phyloP scores from a whole-genome alignment of 345 rosid species.

The Sisymbrium irio region DNA sequence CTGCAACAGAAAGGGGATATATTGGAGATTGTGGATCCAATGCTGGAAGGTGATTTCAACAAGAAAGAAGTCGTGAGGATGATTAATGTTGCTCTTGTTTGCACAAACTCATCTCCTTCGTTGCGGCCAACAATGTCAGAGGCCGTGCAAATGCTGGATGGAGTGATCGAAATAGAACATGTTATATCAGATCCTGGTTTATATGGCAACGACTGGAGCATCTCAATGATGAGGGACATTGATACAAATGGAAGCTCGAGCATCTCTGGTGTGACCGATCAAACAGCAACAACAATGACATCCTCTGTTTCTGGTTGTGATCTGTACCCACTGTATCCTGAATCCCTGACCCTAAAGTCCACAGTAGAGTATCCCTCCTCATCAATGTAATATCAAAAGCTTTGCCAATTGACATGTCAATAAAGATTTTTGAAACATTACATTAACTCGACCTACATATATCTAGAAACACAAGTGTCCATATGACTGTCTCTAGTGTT shows the following conservation, averaged over 20 bases:
- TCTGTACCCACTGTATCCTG: too few species aligned
- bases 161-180: slow-evolving; percentile 18
- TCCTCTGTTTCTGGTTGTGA: slow-evolving; percentile 2
- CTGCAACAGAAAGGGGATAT: slow-evolving; percentile 32
- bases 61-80: slow-evolving; percentile 32
- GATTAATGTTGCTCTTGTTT: slow-evolving; percentile 42
- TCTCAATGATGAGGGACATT: slow-evolving; percentile 32
- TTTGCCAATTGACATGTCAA: too few species aligned
- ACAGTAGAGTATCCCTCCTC: too few species aligned
- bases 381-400: too few species aligned
- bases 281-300: neutral
- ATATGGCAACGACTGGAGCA: slow-evolving; percentile 32
- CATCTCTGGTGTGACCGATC: slow-evolving; percentile 2
- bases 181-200: slow-evolving; percentile 22
- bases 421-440: too few species aligned
- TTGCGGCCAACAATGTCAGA: slow-evolving; percentile 47
- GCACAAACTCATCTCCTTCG: slow-evolving; percentile 41
- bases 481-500: too few species aligned
- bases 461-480: too few species aligned
- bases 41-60: neutral
- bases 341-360: too few species aligned
- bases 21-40: slow-evolving; percentile 27
- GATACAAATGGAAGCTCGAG: slow-evolving; percentile 10
- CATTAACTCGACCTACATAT: too few species aligned
- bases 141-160: slow-evolving; percentile 43